Percentiles rank a stretch among this genome's conserved stretches.
Evolutionary conservation across 805 yeast species (phyloP).

Genomic region (Metschnikowia kofuensis): DNA sequence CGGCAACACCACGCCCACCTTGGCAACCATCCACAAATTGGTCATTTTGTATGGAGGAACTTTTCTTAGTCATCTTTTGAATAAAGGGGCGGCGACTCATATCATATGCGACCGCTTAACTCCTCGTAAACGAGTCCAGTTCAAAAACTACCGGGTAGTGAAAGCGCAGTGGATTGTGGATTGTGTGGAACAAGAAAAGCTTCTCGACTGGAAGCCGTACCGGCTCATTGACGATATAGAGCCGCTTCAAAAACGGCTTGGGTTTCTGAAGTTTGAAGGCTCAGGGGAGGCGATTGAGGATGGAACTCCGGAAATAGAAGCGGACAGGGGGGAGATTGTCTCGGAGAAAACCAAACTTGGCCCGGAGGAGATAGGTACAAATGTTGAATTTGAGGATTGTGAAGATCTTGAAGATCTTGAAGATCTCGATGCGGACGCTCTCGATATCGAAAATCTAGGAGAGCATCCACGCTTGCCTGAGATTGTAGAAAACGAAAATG

Average conservation of each 20-base stretch:
- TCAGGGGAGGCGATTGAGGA: too few relatives aligned
- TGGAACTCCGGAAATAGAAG: too few relatives aligned
- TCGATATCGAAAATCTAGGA: not conserved
- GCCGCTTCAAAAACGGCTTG: slow-evolving; percentile 50
- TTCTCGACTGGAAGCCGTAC: slow-evolving; percentile 72
- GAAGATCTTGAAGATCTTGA: not conserved
- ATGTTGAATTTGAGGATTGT: not conserved
- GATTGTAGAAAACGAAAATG: not conserved
- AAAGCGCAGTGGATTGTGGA: slow-evolving; percentile 80
- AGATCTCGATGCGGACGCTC: not conserved
- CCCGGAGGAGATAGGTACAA: too few relatives aligned
- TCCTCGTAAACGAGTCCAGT: slow-evolving; percentile 67
- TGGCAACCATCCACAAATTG: slow-evolving; percentile 64
- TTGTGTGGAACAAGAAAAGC: slow-evolving; percentile 44
- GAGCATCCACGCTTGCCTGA: not conserved
- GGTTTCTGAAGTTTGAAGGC: slow-evolving; percentile 12
- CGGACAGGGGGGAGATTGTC: too few relatives aligned
- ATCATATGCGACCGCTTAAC: slow-evolving; percentile 78
- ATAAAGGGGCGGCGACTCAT: slow-evolving; percentile 78
- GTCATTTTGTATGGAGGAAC: slow-evolving; percentile 79
- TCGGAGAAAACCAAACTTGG: too few relatives aligned
- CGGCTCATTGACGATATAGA: slow-evolving; percentile 47
- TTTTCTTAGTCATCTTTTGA: slow-evolving; percentile 63
- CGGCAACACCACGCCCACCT: slow-evolving; percentile 85
- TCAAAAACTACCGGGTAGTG: slow-evolving; percentile 68